Percentiles rank a stretch among this genome's conserved stretches.
phyloP scores from a whole-genome alignment of 2,329 filamentous ascomycete species.

The Fusarium pseudocircinatum region DNA sequence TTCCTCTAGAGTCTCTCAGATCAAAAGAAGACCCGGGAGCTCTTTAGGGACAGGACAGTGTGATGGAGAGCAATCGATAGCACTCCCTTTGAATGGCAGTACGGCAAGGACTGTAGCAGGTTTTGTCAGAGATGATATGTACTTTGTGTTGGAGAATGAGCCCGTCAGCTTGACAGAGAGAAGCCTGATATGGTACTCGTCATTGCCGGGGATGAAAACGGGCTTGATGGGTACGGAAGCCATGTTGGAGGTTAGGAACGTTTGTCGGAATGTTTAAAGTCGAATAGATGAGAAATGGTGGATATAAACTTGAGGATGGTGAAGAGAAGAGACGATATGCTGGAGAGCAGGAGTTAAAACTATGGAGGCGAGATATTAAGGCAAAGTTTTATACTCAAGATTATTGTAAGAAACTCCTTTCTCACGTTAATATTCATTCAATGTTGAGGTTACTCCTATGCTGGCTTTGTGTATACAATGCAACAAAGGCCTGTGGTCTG shows the following conservation, averaged over 20 bases:
- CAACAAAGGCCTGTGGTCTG: neutral
- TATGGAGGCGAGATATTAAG: neutral
- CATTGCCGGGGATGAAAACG: neutral
- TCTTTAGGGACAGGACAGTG: neutral
- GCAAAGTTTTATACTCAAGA: neutral
- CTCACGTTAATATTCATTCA: accelerated
- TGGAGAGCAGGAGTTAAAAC: neutral
- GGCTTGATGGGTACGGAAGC: neutral
- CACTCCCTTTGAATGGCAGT: neutral
- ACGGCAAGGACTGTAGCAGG: neutral
- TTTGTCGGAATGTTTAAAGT: accelerated
- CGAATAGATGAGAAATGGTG: neutral
- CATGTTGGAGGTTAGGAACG: neutral
- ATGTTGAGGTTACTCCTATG: neutral
- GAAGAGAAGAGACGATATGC: neutral
- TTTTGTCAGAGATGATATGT: neutral
- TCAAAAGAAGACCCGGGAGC: neutral
- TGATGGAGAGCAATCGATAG: no score
- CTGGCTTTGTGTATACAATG: neutral
- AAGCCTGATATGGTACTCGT: no score
- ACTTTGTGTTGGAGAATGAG: neutral
- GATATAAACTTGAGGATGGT: neutral
- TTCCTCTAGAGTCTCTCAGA: neutral
- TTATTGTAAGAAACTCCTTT: neutral
- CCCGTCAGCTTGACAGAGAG: neutral